A percentile compares a stretch with the other conserved stretches of the same genome.
phyloP scores from a whole-genome alignment of 2,329 filamentous ascomycete species.

The Cercospora beticola region DNA sequence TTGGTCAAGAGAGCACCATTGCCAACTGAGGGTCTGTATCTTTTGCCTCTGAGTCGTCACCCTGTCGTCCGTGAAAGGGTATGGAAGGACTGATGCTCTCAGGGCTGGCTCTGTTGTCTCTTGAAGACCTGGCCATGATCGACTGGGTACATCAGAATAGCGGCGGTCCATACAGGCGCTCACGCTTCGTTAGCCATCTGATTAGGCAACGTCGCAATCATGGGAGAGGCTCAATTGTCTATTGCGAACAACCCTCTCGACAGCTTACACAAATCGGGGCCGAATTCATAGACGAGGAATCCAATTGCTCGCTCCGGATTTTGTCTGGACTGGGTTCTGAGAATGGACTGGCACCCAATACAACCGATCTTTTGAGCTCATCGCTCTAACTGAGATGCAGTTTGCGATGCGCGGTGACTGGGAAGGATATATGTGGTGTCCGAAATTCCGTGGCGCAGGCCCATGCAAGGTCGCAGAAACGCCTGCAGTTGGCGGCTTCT shows the following conservation, averaged over 20 bases:
- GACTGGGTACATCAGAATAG: too few relatives aligned
- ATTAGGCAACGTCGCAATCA: too few relatives aligned
- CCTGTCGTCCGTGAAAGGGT: too few relatives aligned
- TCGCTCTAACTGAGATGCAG: neutral
- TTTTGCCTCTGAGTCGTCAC: too few relatives aligned
- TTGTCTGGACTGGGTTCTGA: neutral
- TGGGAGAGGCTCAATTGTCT: neutral
- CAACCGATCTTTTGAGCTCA: neutral
- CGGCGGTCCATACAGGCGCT: too few relatives aligned
- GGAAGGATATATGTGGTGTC: neutral
- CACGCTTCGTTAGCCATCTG: too few relatives aligned
- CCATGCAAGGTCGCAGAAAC: neutral
- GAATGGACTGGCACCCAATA: neutral
- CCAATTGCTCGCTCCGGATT: neutral
- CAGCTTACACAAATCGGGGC: neutral
- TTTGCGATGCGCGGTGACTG: neutral
- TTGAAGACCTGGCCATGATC: too few relatives aligned
- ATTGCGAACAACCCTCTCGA: neutral
- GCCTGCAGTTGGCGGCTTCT: neutral
- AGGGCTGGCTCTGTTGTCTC: too few relatives aligned
- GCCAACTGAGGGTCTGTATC: too few relatives aligned
- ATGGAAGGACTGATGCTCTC: too few relatives aligned
- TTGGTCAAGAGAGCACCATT: too few relatives aligned
- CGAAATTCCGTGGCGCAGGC: neutral
- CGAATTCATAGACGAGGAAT: neutral